phyloP scores from a whole-genome alignment of 257 asterid genomes.

The Henckelia pumila region DNA sequence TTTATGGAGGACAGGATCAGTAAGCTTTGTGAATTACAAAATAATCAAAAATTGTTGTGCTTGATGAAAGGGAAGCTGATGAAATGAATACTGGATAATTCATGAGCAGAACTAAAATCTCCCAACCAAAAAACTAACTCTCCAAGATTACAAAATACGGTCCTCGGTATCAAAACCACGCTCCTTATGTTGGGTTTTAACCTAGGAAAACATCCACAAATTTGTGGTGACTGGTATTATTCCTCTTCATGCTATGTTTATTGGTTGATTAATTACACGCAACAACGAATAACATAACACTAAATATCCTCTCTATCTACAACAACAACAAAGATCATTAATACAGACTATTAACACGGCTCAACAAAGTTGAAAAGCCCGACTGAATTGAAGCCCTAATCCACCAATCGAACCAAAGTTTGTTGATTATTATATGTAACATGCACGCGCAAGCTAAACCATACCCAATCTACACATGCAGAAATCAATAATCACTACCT shows the following conservation, averaged over 20 bases:
- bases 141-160: not conserved
- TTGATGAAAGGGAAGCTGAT: not conserved
- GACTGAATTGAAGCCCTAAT: conserved; percentile 9
- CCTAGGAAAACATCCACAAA: not conserved
- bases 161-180: not conserved
- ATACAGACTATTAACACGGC: conserved; percentile 3
- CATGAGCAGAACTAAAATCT: not conserved
- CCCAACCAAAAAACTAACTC: not conserved
- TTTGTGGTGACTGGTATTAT: not conserved
- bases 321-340: not conserved
- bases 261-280: not conserved
- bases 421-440: conserved; percentile 1
- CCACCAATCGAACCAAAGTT: conserved; percentile 5
- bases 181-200: not conserved
- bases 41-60: not conserved
- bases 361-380: not conserved
- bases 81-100: not conserved
- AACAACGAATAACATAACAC: not conserved
- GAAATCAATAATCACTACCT: conserved; percentile 42
- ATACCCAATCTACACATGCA: conserved; percentile 17
- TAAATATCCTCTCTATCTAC: not conserved
- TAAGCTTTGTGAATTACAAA: not conserved
- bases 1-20: not conserved
- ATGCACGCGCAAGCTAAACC: not conserved
- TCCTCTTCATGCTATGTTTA: not conserved